Percentiles rank a stretch among this genome's conserved stretches.
Conservation (phyloP, 495 filamentous ascomycete genomes). For the Pyrenula aspistea region DNA sequence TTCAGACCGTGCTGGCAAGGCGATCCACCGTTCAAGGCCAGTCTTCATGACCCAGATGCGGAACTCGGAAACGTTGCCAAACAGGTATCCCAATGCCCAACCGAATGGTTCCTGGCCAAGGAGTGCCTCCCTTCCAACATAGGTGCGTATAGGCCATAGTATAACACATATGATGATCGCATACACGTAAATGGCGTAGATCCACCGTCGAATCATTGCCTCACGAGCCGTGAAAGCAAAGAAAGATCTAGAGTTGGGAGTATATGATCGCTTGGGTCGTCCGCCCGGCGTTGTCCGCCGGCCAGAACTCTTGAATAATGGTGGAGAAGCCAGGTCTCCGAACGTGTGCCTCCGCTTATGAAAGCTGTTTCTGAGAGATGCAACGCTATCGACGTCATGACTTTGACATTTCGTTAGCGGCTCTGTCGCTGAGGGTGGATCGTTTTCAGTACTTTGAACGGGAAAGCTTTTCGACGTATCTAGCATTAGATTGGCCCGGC, state of each 20-base stretch:
- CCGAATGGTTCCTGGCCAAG: slow-evolving; percentile 69
- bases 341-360: slow-evolving; percentile 41
- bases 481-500: not conserved
- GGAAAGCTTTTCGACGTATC: not conserved
- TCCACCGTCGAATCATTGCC: slow-evolving; percentile 64
- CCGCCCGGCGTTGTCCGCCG: slow-evolving; percentile 46
- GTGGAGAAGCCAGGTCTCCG: slow-evolving; percentile 13
- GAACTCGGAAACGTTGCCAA: slow-evolving; percentile 65
- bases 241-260: slow-evolving; percentile 55
- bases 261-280: slow-evolving; percentile 54
- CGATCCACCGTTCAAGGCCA: slow-evolving; percentile 65
- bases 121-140: slow-evolving; percentile 55
- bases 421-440: not conserved
- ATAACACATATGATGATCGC: slow-evolving; percentile 47
- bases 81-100: slow-evolving; percentile 82
- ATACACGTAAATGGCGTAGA: slow-evolving; percentile 74
- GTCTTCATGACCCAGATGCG: slow-evolving; percentile 50
- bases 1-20: slow-evolving; percentile 34
- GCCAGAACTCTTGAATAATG: not conserved
- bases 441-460: not conserved
- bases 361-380: not conserved
- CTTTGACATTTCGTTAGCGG: not conserved
- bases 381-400: not conserved
- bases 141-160: slow-evolving; percentile 56
- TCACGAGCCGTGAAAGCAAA: slow-evolving; percentile 70